These are phyloP conservation scores for Phaffia rhodozyma DNA, from an alignment of 1,284 basidiomycete species.

Conservation along the genomic window DNA sequence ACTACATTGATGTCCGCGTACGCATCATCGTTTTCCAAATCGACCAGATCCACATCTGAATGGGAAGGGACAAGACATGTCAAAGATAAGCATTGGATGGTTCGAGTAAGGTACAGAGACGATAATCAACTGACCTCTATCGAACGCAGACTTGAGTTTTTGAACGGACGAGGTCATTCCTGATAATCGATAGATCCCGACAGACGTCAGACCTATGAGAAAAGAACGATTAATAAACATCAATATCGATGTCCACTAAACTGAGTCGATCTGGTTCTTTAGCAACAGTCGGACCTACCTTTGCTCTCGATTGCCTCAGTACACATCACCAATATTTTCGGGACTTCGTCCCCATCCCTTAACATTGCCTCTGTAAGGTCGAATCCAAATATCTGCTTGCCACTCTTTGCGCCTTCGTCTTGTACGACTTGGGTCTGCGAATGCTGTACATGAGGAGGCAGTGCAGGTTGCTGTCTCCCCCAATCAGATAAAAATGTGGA, in stretches of 20 bases:
- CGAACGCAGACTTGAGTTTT: conserved; percentile 69
- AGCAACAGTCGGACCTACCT: conserved; percentile 33
- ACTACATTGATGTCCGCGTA: conserved; percentile 91
- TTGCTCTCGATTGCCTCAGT: conserved; percentile 82
- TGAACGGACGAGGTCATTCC: conserved; percentile 82
- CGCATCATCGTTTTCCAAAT: conserved; percentile 81
- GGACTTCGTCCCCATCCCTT: conserved; percentile 79
- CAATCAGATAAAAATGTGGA: neutral
- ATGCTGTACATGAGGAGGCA: conserved; percentile 31
- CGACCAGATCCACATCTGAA: conserved; percentile 68
- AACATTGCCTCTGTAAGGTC: conserved; percentile 83
- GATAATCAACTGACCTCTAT: conserved; percentile 52
- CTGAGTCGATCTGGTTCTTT: too few species aligned
- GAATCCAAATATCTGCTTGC: conserved; percentile 64
- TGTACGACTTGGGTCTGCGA: conserved; percentile 17
- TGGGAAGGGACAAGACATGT: conserved; percentile 16
- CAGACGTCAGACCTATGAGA: conserved; percentile 51
- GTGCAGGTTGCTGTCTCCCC: conserved; percentile 25
- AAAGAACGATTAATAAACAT: neutral
- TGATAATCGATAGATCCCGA: conserved; percentile 88
- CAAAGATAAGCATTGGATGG: neutral
- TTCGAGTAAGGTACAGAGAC: neutral
- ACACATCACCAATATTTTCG: conserved; percentile 77
- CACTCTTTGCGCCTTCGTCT: conserved; percentile 3
- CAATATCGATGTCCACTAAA: neutral